Evolutionary conservation across 805 yeast species (phyloP), one percentile per base, ranked within the genome.

Genomic region (Kazachstania kunashirensis): DNA sequence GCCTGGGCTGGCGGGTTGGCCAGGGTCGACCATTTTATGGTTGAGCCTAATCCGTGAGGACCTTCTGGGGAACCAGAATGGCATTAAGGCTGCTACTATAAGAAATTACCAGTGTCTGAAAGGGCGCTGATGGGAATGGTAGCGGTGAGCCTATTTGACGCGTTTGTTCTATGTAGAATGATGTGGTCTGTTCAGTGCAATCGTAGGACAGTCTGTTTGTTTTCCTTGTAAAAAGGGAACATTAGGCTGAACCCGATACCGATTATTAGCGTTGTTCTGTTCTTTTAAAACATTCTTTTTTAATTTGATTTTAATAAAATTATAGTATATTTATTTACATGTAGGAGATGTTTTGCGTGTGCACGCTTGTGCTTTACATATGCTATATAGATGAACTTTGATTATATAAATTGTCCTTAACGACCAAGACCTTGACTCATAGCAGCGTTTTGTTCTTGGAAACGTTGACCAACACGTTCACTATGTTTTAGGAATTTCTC

Each of bases 401-500:
- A 8, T 9, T 8, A 8, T 23, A 18, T 6, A n/a, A 6, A 11
- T 14, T 14, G 7, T 14, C 28, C 9, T 38, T 44, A 55, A 38
- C 59, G 58, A 18, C 68, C 66, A 70, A 79, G 66, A 64, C 75
- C 79, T 61, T 82, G 84, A 71, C 81, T 79, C 68, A 82, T 66
- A 47, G 78, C 65, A 40, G 82, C 83, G 41, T 92, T 92, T 66
- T 89, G 96, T 61, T 89, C 98, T 67, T 89, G 97, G 89, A 92
- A 92, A 67, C 97, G 79, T 66, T 83, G 89, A 31, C 98, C 99
- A 40, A 92, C 95, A 62, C 99, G 80, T 69, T 92, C 98, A 63
- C 89, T 78, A 71, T 89, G 97, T 63, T 92, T 92, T 69, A 92
- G 74, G 76, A 92, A 92, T 71, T 92, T 92, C 65, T 89, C 97